A percentile compares a stretch with the other conserved stretches of the same genome.
These are phyloP conservation scores for Pseudogymnoascus pannorum DNA, from an alignment of 2,329 filamentous ascomycete species.

Conservation along the genomic window DNA sequence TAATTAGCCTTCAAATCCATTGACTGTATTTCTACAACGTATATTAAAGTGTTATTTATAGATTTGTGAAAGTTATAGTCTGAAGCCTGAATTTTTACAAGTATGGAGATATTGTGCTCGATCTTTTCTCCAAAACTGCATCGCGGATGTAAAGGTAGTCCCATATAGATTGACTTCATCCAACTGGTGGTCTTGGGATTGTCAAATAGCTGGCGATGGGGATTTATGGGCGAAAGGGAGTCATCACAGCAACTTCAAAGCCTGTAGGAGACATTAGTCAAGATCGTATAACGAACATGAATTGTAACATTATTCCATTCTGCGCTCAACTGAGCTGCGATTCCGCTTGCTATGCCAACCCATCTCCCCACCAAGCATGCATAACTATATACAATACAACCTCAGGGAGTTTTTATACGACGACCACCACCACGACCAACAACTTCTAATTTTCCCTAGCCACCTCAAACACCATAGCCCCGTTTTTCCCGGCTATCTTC, in stretches of 20 bases:
- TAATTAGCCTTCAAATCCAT: constrained; percentile 12
- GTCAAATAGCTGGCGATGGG: background rate
- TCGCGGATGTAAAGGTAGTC: no score
- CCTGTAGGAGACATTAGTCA: background rate
- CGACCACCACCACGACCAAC: background rate
- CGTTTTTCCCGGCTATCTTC: constrained; percentile 62
- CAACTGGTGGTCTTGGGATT: no score
- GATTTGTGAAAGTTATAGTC: background rate
- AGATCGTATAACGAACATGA: background rate
- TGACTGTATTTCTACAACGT: background rate
- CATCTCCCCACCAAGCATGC: constrained; percentile 12
- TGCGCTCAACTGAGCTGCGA: constrained; percentile 5
- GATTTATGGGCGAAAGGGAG: no score
- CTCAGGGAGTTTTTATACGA: background rate
- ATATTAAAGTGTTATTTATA: no score
- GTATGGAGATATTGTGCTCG: no score
- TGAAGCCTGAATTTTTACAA: background rate
- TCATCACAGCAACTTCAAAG: background rate
- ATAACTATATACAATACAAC: constrained; percentile 5
- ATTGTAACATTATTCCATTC: constrained; percentile 4
- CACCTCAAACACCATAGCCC: constrained; percentile 82
- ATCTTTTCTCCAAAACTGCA: no score
- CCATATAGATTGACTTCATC: no score
- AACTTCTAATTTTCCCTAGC: background rate
- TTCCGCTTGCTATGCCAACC: constrained; percentile 10